A percentile compares a stretch with the other conserved stretches of the same genome.
phyloP scores from a whole-genome alignment of 2,329 filamentous ascomycete genomes.

The Gnomoniopsis smithogilvyi region DNA sequence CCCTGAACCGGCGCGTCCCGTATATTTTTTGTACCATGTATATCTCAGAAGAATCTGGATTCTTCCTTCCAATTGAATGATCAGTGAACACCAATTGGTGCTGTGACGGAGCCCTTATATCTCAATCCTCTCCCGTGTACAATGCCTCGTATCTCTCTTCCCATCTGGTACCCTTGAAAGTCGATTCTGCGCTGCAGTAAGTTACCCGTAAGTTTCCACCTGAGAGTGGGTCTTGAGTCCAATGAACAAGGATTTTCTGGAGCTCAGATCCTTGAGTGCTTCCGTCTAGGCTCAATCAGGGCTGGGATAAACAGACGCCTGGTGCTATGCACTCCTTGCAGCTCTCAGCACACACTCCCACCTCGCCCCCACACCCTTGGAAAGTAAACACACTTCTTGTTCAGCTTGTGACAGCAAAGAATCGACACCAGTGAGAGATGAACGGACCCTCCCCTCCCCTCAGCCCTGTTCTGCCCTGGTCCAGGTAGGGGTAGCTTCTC shows the following conservation, averaged over 20 bases:
- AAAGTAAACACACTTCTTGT: slow-evolving; percentile 17
- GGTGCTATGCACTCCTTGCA: slow-evolving; percentile 9
- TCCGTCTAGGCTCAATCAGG: slow-evolving; percentile 8
- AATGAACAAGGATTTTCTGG: slow-evolving; percentile 8
- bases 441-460: slow-evolving; percentile 4
- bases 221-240: neutral
- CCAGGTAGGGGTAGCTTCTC: neutral
- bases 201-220: no score
- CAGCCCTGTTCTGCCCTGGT: neutral
- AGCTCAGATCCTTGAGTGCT: slow-evolving; percentile 13
- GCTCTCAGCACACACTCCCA: neutral
- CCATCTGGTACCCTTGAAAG: no score
- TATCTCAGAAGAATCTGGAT: no score
- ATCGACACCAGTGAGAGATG: neutral
- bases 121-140: no score
- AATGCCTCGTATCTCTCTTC: no score
- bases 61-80: no score
- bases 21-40: no score
- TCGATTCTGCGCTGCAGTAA: no score
- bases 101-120: no score
- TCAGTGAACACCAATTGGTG: no score
- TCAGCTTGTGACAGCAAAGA: neutral
- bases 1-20: no score
- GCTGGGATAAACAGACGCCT: slow-evolving; percentile 13
- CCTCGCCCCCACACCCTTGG: slow-evolving; percentile 8